Percentiles rank a stretch among this genome's conserved stretches.
These are phyloP conservation scores for Candida dajiaensis DNA, from an alignment of 805 yeast species.

Conservation along the genomic window DNA sequence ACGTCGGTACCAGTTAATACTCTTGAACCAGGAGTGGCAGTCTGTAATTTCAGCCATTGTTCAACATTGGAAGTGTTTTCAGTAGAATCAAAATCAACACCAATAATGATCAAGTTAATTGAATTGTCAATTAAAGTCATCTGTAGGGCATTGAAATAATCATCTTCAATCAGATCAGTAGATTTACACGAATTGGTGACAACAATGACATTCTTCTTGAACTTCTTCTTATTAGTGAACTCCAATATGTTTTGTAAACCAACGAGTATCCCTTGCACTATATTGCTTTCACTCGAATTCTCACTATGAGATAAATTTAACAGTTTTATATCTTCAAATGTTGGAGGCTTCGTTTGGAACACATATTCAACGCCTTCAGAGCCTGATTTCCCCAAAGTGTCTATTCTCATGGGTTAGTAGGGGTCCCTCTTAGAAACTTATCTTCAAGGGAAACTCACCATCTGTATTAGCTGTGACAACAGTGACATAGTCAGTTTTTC, in stretches of 20 bases:
- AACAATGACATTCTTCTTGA: conserved; percentile 19
- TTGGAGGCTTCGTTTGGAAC: conserved; percentile 4
- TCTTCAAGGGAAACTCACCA: conserved; percentile 1
- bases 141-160: conserved; percentile 4
- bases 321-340: background rate
- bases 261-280: conserved; percentile 8
- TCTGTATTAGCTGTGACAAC: conserved; percentile 10
- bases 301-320: conserved; percentile 3
- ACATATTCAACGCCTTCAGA: conserved; percentile 3
- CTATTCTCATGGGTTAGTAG: background rate
- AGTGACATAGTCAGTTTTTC: conserved; percentile 36
- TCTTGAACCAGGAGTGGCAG: conserved; percentile 7
- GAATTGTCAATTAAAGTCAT: conserved; percentile 5
- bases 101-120: conserved; percentile 15
- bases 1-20: conserved; percentile 12
- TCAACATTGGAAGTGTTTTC: background rate
- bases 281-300: conserved; percentile 5
- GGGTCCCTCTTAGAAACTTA: background rate
- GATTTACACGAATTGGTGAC: conserved; percentile 15
- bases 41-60: conserved; percentile 9
- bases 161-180: conserved; percentile 12
- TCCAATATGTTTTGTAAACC: conserved; percentile 8
- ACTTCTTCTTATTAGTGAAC: conserved; percentile 18
- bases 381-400: background rate
- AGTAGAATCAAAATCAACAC: conserved; percentile 15